phyloP scores from a whole-genome alignment of 1,139 yeast genomes.

The Keqinozyma sinolaborantium region DNA sequence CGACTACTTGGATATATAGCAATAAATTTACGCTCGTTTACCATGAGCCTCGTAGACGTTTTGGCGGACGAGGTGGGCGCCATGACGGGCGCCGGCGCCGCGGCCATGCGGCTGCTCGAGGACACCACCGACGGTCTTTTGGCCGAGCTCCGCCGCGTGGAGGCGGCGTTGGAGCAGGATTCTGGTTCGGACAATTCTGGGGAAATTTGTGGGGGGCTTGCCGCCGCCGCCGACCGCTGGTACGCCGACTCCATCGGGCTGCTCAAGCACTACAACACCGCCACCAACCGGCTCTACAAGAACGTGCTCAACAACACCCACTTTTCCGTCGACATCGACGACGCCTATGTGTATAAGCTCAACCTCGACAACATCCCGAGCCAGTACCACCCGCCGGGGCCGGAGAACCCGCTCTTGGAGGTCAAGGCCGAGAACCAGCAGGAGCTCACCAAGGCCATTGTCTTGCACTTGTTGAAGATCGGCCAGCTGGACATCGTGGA shows the following conservation, averaged over 20 bases:
- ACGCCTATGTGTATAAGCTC: slow-evolving; percentile 42
- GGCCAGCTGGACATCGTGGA: slow-evolving; percentile 40
- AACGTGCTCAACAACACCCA: slow-evolving; percentile 28
- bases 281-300: slow-evolving; percentile 34
- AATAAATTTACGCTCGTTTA: neutral
- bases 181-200: too few species aligned
- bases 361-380: slow-evolving; percentile 30
- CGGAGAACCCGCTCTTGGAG: slow-evolving; percentile 11
- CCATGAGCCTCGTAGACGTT: neutral
- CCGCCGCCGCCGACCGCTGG: slow-evolving; percentile 21
- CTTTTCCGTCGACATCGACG: slow-evolving; percentile 35
- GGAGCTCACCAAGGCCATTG: slow-evolving; percentile 38
- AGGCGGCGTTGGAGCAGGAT: slow-evolving; percentile 19
- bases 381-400: slow-evolving; percentile 6
- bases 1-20: slow-evolving; percentile 68
- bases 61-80: neutral
- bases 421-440: slow-evolving; percentile 26
- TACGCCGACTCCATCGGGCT: slow-evolving; percentile 31
- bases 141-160: slow-evolving; percentile 23
- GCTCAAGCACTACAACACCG: slow-evolving; percentile 36
- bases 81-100: neutral
- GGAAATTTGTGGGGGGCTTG: neutral
- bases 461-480: slow-evolving; percentile 37
- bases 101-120: neutral
- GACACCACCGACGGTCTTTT: slow-evolving; percentile 10